A percentile compares a stretch with the other conserved stretches of the same genome.
These are phyloP conservation scores for Populus tomentosa DNA, from an alignment of 441 rosid species.

Conservation along the genomic window DNA sequence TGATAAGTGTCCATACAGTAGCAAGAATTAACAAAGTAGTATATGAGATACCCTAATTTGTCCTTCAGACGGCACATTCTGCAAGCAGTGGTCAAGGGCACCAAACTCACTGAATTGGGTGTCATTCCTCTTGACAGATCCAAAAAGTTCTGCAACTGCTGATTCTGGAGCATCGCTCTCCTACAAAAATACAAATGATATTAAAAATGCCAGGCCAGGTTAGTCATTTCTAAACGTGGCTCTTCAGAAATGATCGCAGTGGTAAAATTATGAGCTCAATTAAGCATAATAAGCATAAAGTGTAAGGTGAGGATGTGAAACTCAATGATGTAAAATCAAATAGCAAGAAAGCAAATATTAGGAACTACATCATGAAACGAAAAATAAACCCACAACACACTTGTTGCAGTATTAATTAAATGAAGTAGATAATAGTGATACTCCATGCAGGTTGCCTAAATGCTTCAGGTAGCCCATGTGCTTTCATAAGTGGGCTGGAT, in stretches of 20 bases:
- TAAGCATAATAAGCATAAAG: background rate
- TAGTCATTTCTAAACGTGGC: slow-evolving; percentile 7
- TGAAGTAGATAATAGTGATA: background rate
- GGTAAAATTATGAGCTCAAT: background rate
- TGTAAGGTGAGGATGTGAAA: background rate
- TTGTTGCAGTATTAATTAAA: background rate
- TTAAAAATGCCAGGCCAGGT: slow-evolving; percentile 7
- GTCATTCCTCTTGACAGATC: slow-evolving; percentile 55
- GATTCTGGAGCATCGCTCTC: slow-evolving; percentile 82
- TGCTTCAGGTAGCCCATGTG: background rate
- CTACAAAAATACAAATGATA: slow-evolving; percentile 33
- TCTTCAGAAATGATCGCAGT: background rate
- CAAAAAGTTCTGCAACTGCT: slow-evolving; percentile 92
- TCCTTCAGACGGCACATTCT: slow-evolving; percentile 77
- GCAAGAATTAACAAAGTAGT: background rate
- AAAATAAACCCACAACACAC: background rate
- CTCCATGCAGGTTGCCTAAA: background rate
- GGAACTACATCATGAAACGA: background rate
- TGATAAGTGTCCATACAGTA: background rate
- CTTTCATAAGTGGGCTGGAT: background rate
- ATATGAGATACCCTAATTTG: slow-evolving; percentile 57
- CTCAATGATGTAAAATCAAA: background rate
- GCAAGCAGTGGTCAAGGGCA: slow-evolving; percentile 66
- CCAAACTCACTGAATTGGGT: slow-evolving; percentile 45
- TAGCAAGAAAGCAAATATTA: background rate